Evolutionary conservation across 257 asterid genomes (phyloP).

Genomic region (Ajuga chamaepitys): DNA sequence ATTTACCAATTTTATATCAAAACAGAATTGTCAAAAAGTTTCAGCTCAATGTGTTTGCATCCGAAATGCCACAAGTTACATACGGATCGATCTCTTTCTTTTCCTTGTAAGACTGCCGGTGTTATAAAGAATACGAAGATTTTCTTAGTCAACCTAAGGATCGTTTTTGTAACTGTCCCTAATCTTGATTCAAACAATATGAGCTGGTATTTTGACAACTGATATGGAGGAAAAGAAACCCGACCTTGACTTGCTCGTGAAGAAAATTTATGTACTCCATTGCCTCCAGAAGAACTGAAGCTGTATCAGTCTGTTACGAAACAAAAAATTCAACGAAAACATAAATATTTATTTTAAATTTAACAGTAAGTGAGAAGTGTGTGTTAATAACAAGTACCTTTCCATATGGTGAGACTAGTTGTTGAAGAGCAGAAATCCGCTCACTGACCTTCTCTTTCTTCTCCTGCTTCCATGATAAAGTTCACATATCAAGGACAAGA

Average conservation of each 20-base stretch:
- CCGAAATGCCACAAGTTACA: too few species aligned
- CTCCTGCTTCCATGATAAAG: constrained; percentile 35
- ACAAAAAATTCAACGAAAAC: neutral
- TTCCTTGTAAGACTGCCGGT: too few species aligned
- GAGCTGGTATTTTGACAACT: too few species aligned
- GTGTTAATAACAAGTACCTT: constrained; percentile 35
- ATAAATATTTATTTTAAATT: neutral
- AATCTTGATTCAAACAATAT: too few species aligned
- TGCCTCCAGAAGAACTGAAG: constrained; percentile 84
- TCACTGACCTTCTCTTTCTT: constrained; percentile 84
- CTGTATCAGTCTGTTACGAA: constrained; percentile 70
- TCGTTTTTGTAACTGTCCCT: too few species aligned
- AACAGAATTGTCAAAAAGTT: too few species aligned
- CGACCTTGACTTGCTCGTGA: constrained; percentile 90
- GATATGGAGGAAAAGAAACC: neutral
- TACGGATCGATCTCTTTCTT: too few species aligned
- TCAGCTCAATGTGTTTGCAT: too few species aligned
- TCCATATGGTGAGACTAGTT: constrained; percentile 92
- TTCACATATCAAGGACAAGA: neutral
- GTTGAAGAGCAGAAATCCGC: constrained; percentile 79
- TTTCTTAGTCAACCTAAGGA: too few species aligned
- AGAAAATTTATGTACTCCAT: constrained; percentile 84
- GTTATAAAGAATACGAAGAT: too few species aligned
- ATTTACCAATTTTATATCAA: too few species aligned
- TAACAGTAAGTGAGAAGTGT: neutral